Evolutionary conservation across 495 filamentous ascomycete genomes (phyloP), one percentile per base, ranked within the genome.

Genomic region (Neurospora cerealis): DNA sequence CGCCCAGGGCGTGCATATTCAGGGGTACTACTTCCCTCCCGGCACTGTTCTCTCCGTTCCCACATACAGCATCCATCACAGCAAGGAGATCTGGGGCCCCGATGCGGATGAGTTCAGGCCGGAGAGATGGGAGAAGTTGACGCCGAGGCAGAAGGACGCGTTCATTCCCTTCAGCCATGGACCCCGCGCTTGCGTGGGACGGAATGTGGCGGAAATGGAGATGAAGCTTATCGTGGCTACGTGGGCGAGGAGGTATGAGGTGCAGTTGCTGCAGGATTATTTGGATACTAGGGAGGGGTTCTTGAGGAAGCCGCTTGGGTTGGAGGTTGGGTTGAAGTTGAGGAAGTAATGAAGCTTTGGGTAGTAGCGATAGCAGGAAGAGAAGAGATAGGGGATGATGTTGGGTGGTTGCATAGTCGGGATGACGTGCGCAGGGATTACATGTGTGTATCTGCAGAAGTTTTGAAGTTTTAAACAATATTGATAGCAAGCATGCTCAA

Each of bases 121-220:
- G 0, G 92, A 95, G 79, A 86, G 95, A 48, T 98, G 93, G 93
- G 80, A 86, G 73, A 76, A 75, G 2, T 75, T 90, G 8, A 93
- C 89, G 7, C 73, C 88, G 21, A 83, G 86, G 66, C 93, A 95
- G 78, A 93, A 93, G 82, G 86, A 86, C 21, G 91, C 91, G 0
- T 97, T 97, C 75, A 87, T 97, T 70, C 94, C 94, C 0, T 97
- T 97, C 80, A 91, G 88, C 74, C 88, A 92, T 69, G 94, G 94
- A 0, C 93, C 94, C 2, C 82, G 94, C 21, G 88, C 91, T 6
- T 97, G 94, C 75, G 93, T 97, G 19, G 94, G 94, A 0, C 81
- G 93, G 69, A 96, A 95, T 79, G 91, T 97, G 24, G 94, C 94
- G 0, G 94, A 97, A 87, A 96, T 97, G 93, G 94, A 97, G 80